phyloP scores from a whole-genome alignment of 192 early-diverging fungal species.

The Backusella westeae region DNA sequence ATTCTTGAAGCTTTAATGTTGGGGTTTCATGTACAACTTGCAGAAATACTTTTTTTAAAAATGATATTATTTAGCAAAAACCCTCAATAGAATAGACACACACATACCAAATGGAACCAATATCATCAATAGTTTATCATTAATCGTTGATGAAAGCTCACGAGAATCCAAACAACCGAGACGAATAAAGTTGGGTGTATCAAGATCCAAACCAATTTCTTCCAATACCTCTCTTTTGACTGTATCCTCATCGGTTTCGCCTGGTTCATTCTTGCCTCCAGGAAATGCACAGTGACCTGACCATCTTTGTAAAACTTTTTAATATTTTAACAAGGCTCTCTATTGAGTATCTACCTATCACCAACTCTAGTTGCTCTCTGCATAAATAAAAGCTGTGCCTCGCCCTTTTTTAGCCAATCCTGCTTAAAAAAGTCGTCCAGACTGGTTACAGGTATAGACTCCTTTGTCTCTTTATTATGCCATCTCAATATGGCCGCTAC shows the following conservation, averaged over 20 bases:
- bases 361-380: constrained; percentile 25
- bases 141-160: constrained; percentile 19
- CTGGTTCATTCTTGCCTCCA: constrained; percentile 31
- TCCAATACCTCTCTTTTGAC: constrained; percentile 28
- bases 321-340: neutral
- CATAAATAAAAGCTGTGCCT: constrained; percentile 30
- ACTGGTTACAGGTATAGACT: neutral
- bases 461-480: neutral
- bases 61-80: neutral
- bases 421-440: constrained; percentile 17
- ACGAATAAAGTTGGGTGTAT: constrained; percentile 11
- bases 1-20: constrained; percentile 11
- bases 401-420: constrained; percentile 26
- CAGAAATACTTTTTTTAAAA: constrained; percentile 17
- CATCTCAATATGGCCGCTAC: constrained; percentile 26
- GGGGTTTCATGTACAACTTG: constrained; percentile 33
- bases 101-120: constrained; percentile 31
- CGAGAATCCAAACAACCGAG: constrained; percentile 25
- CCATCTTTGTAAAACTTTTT: constrained; percentile 11
- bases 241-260: constrained; percentile 33
- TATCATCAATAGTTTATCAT: constrained; percentile 32
- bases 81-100: neutral
- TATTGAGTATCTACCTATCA: constrained; percentile 15
- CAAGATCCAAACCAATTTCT: constrained; percentile 32
- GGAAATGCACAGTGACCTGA: constrained; percentile 33